Evolutionary conservation across 148 eudicot species (phyloP), one percentile per base, ranked within the genome.

Genomic region (Persicaria tinctoria): DNA sequence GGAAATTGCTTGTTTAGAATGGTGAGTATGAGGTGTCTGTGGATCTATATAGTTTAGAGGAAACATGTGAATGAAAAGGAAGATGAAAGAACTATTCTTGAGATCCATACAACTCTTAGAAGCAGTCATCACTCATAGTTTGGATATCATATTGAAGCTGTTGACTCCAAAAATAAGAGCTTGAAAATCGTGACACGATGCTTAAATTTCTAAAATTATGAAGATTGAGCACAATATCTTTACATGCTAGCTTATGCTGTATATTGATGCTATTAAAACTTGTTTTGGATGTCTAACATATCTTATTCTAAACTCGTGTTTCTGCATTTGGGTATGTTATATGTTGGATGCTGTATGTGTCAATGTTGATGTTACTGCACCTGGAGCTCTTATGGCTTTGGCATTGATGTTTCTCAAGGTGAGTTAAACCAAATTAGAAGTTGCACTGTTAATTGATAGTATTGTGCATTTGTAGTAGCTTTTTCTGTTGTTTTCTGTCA

Each of bases 341-440:
- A 81, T 85, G 83, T 75, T 84, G 79, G 98, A 95, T 74, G 97
- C 91, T 50, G 72, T 79, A 53, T 78, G 80, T 54, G 84, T 90
- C 74, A 92, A 95, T 77, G 82, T 92, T 81, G 98, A 92, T 78
- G 98, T 95, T 75, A 95, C 98, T 72, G 98, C 97, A 56, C 98
- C 98, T 70, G 98, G 98, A 62, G 97, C 98, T 73, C 87, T 87
- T 73, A 80, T 90, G 82, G 96, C 98, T 81, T 73, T 95, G 51
- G 92, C 92, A 71, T 83, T 95, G 80, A 89, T 95, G 92, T 95
- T 83, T 86, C 80, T 95, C 77, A 95, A 95, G 98, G 98, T 95
- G 86, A 78, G 75, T 75, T 51, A 46, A 49, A 54, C 13, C 44
- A 8, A 60, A 41, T 14, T 60, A 60, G 44, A 60, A 8, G 44